Evolutionary conservation across 2,329 filamentous ascomycete genomes (phyloP), one percentile per base, ranked within the genome.

Genomic region (Penicillium sp.): DNA sequence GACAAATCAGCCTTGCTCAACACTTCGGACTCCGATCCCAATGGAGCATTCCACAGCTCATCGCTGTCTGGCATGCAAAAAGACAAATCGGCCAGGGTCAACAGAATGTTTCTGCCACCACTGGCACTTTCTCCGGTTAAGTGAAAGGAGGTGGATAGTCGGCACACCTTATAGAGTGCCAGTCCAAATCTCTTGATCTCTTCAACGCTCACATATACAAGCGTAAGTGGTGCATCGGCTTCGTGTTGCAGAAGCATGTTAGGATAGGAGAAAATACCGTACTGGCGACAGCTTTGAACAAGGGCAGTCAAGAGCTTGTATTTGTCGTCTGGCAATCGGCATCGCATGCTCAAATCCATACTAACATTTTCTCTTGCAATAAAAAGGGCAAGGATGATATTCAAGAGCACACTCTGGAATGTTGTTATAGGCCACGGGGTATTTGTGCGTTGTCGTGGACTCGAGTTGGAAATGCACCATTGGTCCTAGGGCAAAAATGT

Each of bases 131-230:
- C 29, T 15, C 29, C 13, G 12, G 12, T 31, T 13, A 31, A 15
- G 4, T 33, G 12, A 43, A 24, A 41, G 38, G 40, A 21, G 38
- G 39, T 40, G n/a, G 9, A 49, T 19, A 51, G 37, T 10, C 57
- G 52, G 33, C 53, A 55, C 2, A 61, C 43, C 43, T 62, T 64
- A 43, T 62, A 64, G 6, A 65, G 49, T 0, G 61, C 56, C 6
- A 65, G 38, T 13, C 56, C 56, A 31, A 64, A 63, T n/a, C 57
- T 52, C 53, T 64, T 64, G 26, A 56, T 54, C 41, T 64, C 62
- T 48, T 64, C 62, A 13, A 61, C 54, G 22, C 45, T 44, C 17
- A 56, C 50, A 49, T 54, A 62, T 38, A 60, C 38, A 45, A 57
- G 56, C 10, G 55, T 48, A 4, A 57, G 31, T 17, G 57, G 58